Base-by-base conservation (phyloP, 2,329 filamentous ascomycete species). In the Ceratocystis destructans region DNA sequence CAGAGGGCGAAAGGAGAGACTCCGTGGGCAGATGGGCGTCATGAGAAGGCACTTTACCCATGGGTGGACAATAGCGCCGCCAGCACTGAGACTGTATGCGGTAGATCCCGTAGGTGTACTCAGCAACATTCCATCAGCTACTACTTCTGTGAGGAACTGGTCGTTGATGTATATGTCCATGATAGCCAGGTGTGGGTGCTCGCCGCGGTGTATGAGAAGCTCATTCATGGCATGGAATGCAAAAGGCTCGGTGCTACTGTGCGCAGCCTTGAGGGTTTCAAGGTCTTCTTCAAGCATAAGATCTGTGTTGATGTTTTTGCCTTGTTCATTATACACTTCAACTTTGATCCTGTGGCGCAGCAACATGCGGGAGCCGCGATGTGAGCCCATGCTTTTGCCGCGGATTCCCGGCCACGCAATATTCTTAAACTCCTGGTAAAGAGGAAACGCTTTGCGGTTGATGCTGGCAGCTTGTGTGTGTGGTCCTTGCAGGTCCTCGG, bases 61-160 rank as follows among this genome's bases (percentile, higher is more conserved):
- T 0, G 94, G 94, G 74, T 99, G 94, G 50, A 97, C 89, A 71
- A 99, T 97, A 71, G 87, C 89, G 0, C 94, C 94, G 2, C 94
- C 94, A 2, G 88, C 89, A 70, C 88, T 94, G n/a, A 99, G 81
- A 68, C 88, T 94, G 78, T 99, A 99, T 0, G 94, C 94, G 0
- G 94, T 99, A 50, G 89, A 95, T 2, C 94, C 94, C 0, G 94
- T 99, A 0, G 94, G 94, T 0, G 93, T 96, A 69, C 88, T 91
- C 67, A 97, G 86, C 57, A 97, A 87, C 75, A 99, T 95, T 63
- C 94, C 94, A 74, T 99, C 94, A 0, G 92, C 93, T 12, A 96
- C 92, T 0, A 90, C 93, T 74, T 96, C 91, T 1, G 94, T 99
- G 59, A 99, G 79, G 72, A 94, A 95, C 65, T 90, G 86, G 44